These are phyloP conservation scores for Tephrocybe sp. DNA, from an alignment of 768 basidiomycete genomes.

Conservation along the genomic window DNA sequence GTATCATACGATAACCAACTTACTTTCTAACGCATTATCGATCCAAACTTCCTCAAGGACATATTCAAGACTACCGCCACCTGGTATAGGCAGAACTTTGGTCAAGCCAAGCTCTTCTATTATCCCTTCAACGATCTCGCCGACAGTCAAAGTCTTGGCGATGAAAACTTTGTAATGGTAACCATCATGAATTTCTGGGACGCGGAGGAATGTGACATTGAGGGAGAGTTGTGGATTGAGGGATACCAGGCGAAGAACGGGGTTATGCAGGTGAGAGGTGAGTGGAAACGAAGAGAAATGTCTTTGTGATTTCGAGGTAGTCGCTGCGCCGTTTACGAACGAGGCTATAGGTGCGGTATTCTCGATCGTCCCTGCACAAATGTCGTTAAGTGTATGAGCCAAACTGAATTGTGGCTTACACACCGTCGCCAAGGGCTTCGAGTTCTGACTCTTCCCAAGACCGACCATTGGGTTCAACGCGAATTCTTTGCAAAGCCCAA, in stretches of 20 bases:
- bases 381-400: background rate
- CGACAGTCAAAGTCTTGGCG: slow-evolving; percentile 53
- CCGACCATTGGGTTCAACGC: slow-evolving; percentile 57
- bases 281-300: slow-evolving; percentile 73
- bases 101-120: slow-evolving; percentile 68
- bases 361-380: slow-evolving; percentile 47
- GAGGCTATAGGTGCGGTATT: slow-evolving; percentile 48
- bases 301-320: slow-evolving; percentile 35
- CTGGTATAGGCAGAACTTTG: slow-evolving; percentile 64
- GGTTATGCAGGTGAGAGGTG: slow-evolving; percentile 65
- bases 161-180: slow-evolving; percentile 69
- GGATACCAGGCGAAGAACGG: slow-evolving; percentile 71
- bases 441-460: slow-evolving; percentile 76
- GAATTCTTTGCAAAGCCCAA: slow-evolving; percentile 72
- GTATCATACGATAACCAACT: slow-evolving; percentile 20
- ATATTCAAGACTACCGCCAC: slow-evolving; percentile 71
- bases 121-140: slow-evolving; percentile 52
- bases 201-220: slow-evolving; percentile 56
- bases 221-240: slow-evolving; percentile 60
- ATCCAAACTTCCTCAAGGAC: slow-evolving; percentile 69
- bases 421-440: slow-evolving; percentile 63
- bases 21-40: slow-evolving; percentile 55
- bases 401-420: background rate
- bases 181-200: slow-evolving; percentile 78
- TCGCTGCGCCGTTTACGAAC: slow-evolving; percentile 43